Base-by-base conservation (phyloP, 2,329 filamentous ascomycete genomes). In the Scedosporium boydii region DNA sequence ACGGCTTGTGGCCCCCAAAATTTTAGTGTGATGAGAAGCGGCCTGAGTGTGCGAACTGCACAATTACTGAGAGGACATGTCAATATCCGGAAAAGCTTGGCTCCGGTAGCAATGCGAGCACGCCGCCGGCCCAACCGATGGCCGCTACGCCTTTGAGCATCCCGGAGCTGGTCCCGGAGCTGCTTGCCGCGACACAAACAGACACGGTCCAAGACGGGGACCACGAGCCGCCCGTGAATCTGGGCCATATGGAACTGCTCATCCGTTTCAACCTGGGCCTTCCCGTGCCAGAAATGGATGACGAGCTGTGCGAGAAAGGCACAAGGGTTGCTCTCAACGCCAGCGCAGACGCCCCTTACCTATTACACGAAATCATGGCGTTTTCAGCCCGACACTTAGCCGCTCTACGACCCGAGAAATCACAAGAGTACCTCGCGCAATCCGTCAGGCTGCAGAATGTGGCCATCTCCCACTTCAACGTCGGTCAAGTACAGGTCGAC, bases 361-460 rank as follows among this genome's bases (percentile, higher is more conserved):
- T 77, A 29, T 65, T 77, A 59, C 68, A 76, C 64, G 66, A 72
- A 61, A 60, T 76, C 9, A 69, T 76, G 16, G 72, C 74, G 27
- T 71, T 74, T 46, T 74, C 74, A 14, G 70, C 75, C 2, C 69
- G 71, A 2, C 73, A 75, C 59, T 65, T 75, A 1, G 70, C 73
- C 3, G 66, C 65, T 41, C 34, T 72, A 2, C 64, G 67, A 7
- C 71, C 70, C 1, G 65, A 66, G 10, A 64, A 63, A 7, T 64
- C 68, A 0, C 63, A 65, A 6, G 64, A 66, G 21, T 70, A 70
- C 60, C 65, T 66, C 58, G 65, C 70, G 65, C 65, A 66, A 62
- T 58, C 71, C 6, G 62, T 68, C 9, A 60, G 67, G 12, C 64
- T 77, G n/a, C 74, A 76, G 62, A 75, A 70, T 1, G 68, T 67